Evolutionary conservation across 768 basidiomycete genomes (phyloP).

Genomic region (Rubroboletus satanas): DNA sequence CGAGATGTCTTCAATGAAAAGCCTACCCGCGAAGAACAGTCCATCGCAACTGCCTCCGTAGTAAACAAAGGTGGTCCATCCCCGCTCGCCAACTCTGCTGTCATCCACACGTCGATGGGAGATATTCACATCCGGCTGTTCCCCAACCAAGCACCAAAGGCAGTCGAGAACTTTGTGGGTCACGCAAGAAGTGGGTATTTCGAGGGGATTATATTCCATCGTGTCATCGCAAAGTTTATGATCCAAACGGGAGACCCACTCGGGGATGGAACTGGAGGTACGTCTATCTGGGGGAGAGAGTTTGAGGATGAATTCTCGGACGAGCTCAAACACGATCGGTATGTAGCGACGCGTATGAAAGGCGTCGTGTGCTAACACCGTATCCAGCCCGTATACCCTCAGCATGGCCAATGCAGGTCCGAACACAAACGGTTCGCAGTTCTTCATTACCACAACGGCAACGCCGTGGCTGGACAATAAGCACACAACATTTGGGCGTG

Average conservation of each 20-base stretch:
- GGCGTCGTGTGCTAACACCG: slow-evolving; percentile 1
- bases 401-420: slow-evolving; percentile 96
- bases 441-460: slow-evolving; percentile 95
- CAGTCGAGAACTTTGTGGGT: slow-evolving; percentile 97
- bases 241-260: slow-evolving; percentile 94
- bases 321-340: slow-evolving; percentile 88
- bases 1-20: slow-evolving; percentile 98
- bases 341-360: slow-evolving; percentile 12
- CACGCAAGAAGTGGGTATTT: slow-evolving; percentile 87
- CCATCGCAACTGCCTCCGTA: slow-evolving; percentile 62
- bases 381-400: slow-evolving; percentile 80
- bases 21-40: slow-evolving; percentile 94
- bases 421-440: slow-evolving; percentile 91
- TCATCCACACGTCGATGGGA: slow-evolving; percentile 93
- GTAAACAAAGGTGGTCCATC: slow-evolving; percentile 55
- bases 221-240: slow-evolving; percentile 98
- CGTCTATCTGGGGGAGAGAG: slow-evolving; percentile 83
- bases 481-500: slow-evolving; percentile 90
- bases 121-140: slow-evolving; percentile 89
- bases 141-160: slow-evolving; percentile 89
- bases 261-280: slow-evolving; percentile 92
- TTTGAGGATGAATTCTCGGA: slow-evolving; percentile 95
- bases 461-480: slow-evolving; percentile 93
- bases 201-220: slow-evolving; percentile 92
- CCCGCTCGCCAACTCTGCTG: slow-evolving; percentile 71